Evolutionary conservation across 257 asterid genomes (phyloP).

Genomic region (Penstemon barbatus): DNA sequence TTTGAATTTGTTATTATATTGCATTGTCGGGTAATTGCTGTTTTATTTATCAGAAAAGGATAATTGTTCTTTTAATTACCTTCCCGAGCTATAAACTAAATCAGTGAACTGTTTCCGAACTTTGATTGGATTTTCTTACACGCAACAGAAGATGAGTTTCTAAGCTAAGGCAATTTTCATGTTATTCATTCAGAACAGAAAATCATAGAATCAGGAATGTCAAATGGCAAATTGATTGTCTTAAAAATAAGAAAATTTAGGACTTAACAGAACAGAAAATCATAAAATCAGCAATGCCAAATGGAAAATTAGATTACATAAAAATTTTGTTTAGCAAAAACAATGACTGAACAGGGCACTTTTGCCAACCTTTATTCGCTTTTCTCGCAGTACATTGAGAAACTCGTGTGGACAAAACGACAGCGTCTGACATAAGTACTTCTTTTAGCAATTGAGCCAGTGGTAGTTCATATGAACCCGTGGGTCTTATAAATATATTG

Average conservation of each 20-base stretch:
- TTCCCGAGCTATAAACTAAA: too few relatives aligned
- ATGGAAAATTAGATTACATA: neutral
- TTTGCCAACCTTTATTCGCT: slow-evolving; percentile 17
- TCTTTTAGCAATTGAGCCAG: slow-evolving; percentile 27
- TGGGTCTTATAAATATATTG: slow-evolving; percentile 26
- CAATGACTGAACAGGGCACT: slow-evolving; percentile 1
- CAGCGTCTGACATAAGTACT: slow-evolving; percentile 36
- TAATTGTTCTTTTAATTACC: too few relatives aligned
- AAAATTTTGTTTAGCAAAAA: neutral
- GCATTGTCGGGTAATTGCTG: too few relatives aligned
- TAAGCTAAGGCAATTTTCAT: too few relatives aligned
- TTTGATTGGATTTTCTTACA: too few relatives aligned
- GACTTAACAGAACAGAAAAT: neutral
- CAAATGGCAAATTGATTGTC: neutral
- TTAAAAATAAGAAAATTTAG: neutral
- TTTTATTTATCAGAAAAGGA: too few relatives aligned
- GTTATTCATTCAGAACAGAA: too few relatives aligned
- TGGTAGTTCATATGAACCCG: slow-evolving; percentile 23
- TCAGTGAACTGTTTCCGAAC: too few relatives aligned
- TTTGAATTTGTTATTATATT: too few relatives aligned
- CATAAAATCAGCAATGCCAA: too few relatives aligned
- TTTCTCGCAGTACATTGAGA: slow-evolving; percentile 10
- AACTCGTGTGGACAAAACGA: slow-evolving; percentile 31
- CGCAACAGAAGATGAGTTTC: too few relatives aligned
- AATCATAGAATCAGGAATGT: too few relatives aligned